Conservation (phyloP, 768 basidiomycete genomes). For the Trametes cinnabarina region DNA sequence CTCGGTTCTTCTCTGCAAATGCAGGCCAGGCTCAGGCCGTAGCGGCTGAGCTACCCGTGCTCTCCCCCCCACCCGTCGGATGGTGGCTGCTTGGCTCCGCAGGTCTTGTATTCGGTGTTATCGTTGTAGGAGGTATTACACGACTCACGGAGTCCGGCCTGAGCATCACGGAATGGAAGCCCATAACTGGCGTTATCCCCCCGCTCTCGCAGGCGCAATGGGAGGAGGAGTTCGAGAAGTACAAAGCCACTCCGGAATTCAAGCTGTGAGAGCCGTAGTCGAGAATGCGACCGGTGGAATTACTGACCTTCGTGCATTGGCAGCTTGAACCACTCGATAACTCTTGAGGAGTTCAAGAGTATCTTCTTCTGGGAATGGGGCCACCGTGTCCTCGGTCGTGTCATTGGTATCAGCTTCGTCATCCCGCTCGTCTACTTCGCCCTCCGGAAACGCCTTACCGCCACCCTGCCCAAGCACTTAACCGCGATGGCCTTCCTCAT, state of each 20-base stretch:
- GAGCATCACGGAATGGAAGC: conserved; percentile 97
- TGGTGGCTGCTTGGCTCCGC: conserved; percentile 86
- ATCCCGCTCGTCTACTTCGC: conserved; percentile 82
- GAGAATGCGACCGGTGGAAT: too few relatives aligned
- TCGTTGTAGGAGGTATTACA: conserved; percentile 95
- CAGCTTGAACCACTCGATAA: conserved; percentile 87
- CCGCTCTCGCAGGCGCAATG: conserved; percentile 76
- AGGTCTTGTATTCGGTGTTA: conserved; percentile 83
- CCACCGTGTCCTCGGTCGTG: conserved; percentile 88
- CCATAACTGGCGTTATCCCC: conserved; percentile 85
- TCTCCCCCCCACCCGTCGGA: conserved; percentile 69
- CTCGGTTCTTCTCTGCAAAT: conserved; percentile 42
- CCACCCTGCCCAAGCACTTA: conserved; percentile 60
- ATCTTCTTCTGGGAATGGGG: conserved; percentile 99
- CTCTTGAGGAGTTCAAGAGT: conserved; percentile 86
- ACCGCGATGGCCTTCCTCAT: conserved; percentile 75
- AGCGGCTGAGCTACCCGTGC: conserved; percentile 43
- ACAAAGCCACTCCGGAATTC: conserved; percentile 93
- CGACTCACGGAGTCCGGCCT: conserved; percentile 96
- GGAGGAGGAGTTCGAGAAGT: conserved; percentile 89
- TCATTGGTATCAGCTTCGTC: conserved; percentile 82
- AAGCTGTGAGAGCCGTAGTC: too few relatives aligned
- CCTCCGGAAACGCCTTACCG: conserved; percentile 63
- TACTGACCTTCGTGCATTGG: not conserved
- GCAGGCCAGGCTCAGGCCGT: conserved; percentile 20